Conservation (phyloP, 345 rosid species). For the Anastatica hierochuntica region DNA sequence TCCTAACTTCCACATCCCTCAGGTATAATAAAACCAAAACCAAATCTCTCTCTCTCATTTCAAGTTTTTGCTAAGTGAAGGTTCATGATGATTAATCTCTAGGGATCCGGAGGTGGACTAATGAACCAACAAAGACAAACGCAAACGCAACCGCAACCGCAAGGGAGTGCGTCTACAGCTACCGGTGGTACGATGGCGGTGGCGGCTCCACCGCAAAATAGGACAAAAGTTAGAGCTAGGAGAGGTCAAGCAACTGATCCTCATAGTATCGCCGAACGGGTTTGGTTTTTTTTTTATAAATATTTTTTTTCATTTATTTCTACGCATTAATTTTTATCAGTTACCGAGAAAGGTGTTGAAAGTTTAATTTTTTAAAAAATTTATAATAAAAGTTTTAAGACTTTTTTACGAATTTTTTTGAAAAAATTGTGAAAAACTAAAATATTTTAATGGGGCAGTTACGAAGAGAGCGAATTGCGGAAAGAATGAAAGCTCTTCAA, state of each 20-base stretch:
- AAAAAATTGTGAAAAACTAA: not conserved
- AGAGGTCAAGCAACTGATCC: slow-evolving; percentile 99
- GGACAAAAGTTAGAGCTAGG: slow-evolving; percentile 76
- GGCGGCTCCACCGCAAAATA: slow-evolving; percentile 44
- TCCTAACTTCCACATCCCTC: no score
- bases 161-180: slow-evolving; percentile 28
- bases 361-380: not conserved
- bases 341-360: slow-evolving; percentile 20
- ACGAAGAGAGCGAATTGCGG: slow-evolving; percentile 96
- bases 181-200: slow-evolving; percentile 25
- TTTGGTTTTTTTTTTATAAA: slow-evolving; percentile 1
- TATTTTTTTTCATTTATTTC: not conserved
- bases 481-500: slow-evolving; percentile 94
- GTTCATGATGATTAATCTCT: no score
- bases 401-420: not conserved
- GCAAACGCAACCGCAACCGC: slow-evolving; percentile 37
- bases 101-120: no score
- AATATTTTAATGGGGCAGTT: slow-evolving; percentile 38
- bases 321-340: slow-evolving; percentile 14
- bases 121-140: slow-evolving; percentile 36
- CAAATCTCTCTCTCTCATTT: no score
- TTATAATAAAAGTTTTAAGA: not conserved
- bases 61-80: no score
- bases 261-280: slow-evolving; percentile 96
- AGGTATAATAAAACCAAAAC: no score